Conservation (phyloP, 805 yeast species). For the Saturnispora galanensis region DNA sequence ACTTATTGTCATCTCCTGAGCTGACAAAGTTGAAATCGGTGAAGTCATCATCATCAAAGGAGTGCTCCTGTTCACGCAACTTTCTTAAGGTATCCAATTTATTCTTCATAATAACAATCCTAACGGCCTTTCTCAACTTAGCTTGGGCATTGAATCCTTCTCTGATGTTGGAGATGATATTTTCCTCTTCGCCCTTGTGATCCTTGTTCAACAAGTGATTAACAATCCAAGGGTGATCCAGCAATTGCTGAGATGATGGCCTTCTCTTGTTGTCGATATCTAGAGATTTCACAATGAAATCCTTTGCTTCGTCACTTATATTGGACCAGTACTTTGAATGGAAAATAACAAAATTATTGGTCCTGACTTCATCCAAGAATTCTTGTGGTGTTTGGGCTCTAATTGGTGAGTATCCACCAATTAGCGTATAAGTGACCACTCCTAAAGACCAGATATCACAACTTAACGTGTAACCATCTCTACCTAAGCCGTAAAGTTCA, state of each 20-base stretch:
- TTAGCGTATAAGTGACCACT: conserved; percentile 78
- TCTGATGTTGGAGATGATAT: conserved; percentile 73
- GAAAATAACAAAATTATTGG: conserved; percentile 69
- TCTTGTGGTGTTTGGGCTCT: conserved; percentile 74
- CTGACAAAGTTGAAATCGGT: conserved; percentile 26
- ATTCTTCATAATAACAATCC: conserved; percentile 72
- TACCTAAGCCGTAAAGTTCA: conserved; percentile 27
- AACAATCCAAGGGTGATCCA: conserved; percentile 70
- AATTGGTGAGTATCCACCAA: conserved; percentile 91
- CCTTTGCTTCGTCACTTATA: conserved; percentile 71
- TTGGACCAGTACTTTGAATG: conserved; percentile 81
- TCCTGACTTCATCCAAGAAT: conserved; percentile 70
- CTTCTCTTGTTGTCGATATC: conserved; percentile 58
- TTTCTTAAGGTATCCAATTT: conserved; percentile 62
- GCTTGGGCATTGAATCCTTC: conserved; percentile 76
- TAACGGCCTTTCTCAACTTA: conserved; percentile 79
- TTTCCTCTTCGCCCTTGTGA: conserved; percentile 24
- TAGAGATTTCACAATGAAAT: conserved; percentile 63
- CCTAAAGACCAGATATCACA: conserved; percentile 97
- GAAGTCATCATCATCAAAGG: conserved; percentile 23
- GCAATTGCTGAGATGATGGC: conserved; percentile 55
- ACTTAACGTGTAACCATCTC: conserved; percentile 80
- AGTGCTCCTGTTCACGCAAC: conserved; percentile 46
- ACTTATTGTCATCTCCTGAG: conserved; percentile 33
- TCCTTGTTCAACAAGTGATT: conserved; percentile 24